Evolutionary conservation across 805 yeast species (phyloP), one percentile per base, ranked within the genome.

Genomic region (Candida orba): DNA sequence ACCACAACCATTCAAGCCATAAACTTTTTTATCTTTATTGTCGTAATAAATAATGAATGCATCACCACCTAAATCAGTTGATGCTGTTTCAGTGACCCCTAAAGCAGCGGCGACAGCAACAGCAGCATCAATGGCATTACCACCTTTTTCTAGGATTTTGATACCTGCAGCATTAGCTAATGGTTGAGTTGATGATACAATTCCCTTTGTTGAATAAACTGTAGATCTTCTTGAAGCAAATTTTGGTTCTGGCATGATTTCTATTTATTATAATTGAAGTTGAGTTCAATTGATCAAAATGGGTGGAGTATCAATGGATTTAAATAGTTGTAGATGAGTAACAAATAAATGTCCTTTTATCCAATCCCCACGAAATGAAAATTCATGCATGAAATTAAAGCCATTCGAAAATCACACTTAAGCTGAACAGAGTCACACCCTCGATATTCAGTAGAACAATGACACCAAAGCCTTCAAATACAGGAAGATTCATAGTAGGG

Each of bases 1-100:
- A 8, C 95, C 95, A 37, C 85, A 75, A 5, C 91, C 95, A 59
- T 84, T 85, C 52, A 85, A 52, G 0, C 90, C 95, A 39, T 67
- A 63, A 0, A 83, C 84, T 44, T 68, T 66, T 44, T 75, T 70
- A 5, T 72, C 66, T 22, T 62, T 52, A 25, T 69, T 69, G 36
- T 75, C 69, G 59, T 79, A 81, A 55, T 69, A 79, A 31, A 84
- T 62, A 2, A 79, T 73, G 65, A 82, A 86, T 39, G 83, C 78
- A 54, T 79, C 84, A 32, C 84, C 84, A 6, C 82, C 84, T 40
- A 78, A 66, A n/a, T 82, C 84, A 1, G 84, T 73, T 27, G 81
- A 73, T 2, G 73, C 68, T 0, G 84, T 83, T 51, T 78, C 84
- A 5, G 75, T 62, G 14, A 78, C 71, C 47, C 77, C 66, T 8